These are phyloP conservation scores for Centrapalus pauciflorus DNA, from an alignment of 129 eudicot species.

Conservation along the genomic window DNA sequence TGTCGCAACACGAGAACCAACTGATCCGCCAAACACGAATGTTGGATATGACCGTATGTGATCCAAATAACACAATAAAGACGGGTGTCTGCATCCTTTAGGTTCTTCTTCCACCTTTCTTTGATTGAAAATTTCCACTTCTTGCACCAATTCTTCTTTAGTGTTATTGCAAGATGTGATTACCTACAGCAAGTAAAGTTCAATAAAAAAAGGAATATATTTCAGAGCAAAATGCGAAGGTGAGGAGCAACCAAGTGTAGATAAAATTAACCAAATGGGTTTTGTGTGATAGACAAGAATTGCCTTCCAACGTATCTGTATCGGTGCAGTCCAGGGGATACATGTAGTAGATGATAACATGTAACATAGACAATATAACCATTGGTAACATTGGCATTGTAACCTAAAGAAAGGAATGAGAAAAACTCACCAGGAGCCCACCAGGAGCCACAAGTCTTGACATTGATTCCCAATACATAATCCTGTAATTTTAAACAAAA, in stretches of 20 bases:
- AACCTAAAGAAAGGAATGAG: too few relatives aligned
- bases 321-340: too few relatives aligned
- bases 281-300: too few relatives aligned
- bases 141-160: conserved; percentile 71
- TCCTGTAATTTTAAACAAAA: conserved; percentile 3
- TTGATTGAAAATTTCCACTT: conserved; percentile 58
- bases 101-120: conserved; percentile 17
- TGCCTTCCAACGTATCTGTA: too few relatives aligned
- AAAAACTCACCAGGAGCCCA: conserved; percentile 88
- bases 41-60: conserved; percentile 78
- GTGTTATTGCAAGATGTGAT: conserved; percentile 71
- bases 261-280: too few relatives aligned
- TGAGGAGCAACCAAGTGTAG: too few relatives aligned
- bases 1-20: conserved; percentile 78
- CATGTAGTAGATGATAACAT: too few relatives aligned
- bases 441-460: conserved; percentile 85
- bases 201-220: neutral
- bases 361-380: too few relatives aligned
- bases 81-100: conserved; percentile 1
- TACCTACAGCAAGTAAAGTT: conserved; percentile 32
- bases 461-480: conserved; percentile 47
- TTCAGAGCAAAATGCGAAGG: too few relatives aligned
- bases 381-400: too few relatives aligned
- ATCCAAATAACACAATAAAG: conserved; percentile 50
- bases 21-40: conserved; percentile 77